phyloP scores from a whole-genome alignment of 768 basidiomycete species.

The Leccinellum albellum region DNA sequence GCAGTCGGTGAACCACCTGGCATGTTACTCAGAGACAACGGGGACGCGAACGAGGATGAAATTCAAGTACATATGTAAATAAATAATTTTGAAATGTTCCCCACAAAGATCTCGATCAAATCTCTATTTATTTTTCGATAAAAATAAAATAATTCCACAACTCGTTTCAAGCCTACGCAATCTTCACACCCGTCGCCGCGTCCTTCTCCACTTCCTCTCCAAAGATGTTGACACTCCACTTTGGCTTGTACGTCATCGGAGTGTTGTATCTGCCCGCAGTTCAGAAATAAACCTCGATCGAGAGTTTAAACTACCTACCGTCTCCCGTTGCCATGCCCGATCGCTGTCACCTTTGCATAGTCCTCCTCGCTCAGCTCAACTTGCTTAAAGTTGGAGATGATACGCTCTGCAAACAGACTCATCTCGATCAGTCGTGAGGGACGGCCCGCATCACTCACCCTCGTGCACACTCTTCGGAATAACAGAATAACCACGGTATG shows the following conservation, averaged over 20 bases:
- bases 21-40: constrained; percentile 48
- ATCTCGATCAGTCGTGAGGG: not conserved
- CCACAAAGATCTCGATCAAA: constrained; percentile 19
- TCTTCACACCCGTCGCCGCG: constrained; percentile 32
- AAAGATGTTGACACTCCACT: constrained; percentile 75
- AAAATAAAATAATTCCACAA: not conserved
- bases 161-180: constrained; percentile 17
- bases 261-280: constrained; percentile 45
- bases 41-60: not conserved
- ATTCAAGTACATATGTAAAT: not conserved
- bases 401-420: constrained; percentile 42
- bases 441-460: constrained; percentile 27
- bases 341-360: constrained; percentile 46
- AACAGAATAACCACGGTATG: constrained; percentile 69
- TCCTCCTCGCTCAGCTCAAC: constrained; percentile 64
- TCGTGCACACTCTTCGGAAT: constrained; percentile 82
- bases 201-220: constrained; percentile 53
- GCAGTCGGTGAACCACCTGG: constrained; percentile 70
- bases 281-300: not conserved
- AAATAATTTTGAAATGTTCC: constrained; percentile 15
- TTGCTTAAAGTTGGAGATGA: constrained; percentile 76
- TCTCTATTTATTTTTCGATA: not conserved
- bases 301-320: constrained; percentile 22
- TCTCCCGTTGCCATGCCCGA: constrained; percentile 37
- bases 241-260: constrained; percentile 53